Evolutionary conservation across 2,329 filamentous ascomycete species (phyloP).

Genomic region (Colletotrichum aenigma): DNA sequence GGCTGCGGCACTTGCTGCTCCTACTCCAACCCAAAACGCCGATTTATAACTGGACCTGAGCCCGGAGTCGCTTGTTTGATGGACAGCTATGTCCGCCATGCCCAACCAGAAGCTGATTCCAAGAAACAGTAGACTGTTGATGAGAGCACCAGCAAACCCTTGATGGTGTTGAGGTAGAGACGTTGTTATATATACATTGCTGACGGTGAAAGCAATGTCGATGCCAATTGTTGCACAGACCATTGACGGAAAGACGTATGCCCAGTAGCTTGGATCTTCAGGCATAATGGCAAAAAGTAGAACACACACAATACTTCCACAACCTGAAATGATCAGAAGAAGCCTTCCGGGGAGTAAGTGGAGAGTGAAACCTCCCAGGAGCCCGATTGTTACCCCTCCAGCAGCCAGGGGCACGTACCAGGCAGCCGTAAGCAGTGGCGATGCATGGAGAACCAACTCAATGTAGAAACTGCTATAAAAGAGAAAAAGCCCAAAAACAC

Average conservation of each 20-base stretch:
- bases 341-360: slow-evolving; percentile 68
- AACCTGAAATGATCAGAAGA: slow-evolving; percentile 64
- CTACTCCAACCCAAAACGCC: slow-evolving; percentile 71
- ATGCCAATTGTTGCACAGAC: slow-evolving; percentile 74
- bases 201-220: slow-evolving; percentile 77
- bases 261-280: slow-evolving; percentile 69
- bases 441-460: slow-evolving; percentile 60
- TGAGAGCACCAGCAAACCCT: slow-evolving; percentile 51
- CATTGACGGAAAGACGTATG: slow-evolving; percentile 75
- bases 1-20: slow-evolving; percentile 51
- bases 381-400: slow-evolving; percentile 69
- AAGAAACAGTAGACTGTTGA: slow-evolving; percentile 56
- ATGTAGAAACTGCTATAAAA: slow-evolving; percentile 71
- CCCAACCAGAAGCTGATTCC: slow-evolving; percentile 75
- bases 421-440: slow-evolving; percentile 66
- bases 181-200: slow-evolving; percentile 80
- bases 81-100: slow-evolving; percentile 68
- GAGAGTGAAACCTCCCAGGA: slow-evolving; percentile 68
- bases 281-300: slow-evolving; percentile 71
- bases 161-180: slow-evolving; percentile 71
- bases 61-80: slow-evolving; percentile 49
- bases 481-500: slow-evolving; percentile 64
- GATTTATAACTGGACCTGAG: slow-evolving; percentile 62
- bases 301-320: slow-evolving; percentile 61
- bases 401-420: slow-evolving; percentile 73